Percentiles rank a stretch among this genome's conserved stretches.
Evolutionary conservation across 441 rosid genomes (phyloP).

Genomic region (Gossypium gossypioides): DNA sequence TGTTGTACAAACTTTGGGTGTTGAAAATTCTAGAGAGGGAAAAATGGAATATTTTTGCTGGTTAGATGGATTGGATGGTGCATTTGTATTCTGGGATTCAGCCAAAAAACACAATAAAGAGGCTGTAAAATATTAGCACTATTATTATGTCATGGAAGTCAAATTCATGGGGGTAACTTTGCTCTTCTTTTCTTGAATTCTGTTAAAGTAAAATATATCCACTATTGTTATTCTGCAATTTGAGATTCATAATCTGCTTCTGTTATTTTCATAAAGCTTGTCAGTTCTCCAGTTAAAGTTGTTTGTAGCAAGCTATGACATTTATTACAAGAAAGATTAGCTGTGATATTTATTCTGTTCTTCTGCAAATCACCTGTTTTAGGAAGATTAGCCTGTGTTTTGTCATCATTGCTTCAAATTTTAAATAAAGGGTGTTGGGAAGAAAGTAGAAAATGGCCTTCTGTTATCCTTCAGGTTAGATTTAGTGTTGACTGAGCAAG

Average conservation of each 20-base stretch:
- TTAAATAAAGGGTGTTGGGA: not conserved
- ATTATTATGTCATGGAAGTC: not conserved
- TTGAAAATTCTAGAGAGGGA: not conserved
- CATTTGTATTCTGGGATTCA: not conserved
- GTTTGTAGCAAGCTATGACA: not conserved
- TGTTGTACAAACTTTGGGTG: not conserved
- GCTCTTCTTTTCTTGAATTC: conserved; percentile 1
- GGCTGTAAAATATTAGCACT: not conserved
- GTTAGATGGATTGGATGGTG: not conserved
- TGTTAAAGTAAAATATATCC: not conserved
- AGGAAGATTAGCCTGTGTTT: not conserved
- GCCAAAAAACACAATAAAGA: not conserved
- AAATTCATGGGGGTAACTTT: conserved; percentile 5
- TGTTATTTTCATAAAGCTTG: not conserved
- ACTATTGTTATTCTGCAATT: not conserved
- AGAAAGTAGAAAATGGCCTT: not conserved
- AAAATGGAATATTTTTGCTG: conserved; percentile 2
- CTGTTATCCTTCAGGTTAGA: not conserved
- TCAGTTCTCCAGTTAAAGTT: not conserved
- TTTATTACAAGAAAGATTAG: not conserved
- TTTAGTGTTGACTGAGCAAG: not conserved
- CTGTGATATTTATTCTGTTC: not conserved
- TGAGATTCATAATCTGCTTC: not conserved
- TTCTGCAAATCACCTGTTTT: not conserved
- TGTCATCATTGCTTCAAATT: not conserved